Evolutionary conservation across 73 alveolate genomes (phyloP).

Genomic region (Paramecium pentaurelia): DNA sequence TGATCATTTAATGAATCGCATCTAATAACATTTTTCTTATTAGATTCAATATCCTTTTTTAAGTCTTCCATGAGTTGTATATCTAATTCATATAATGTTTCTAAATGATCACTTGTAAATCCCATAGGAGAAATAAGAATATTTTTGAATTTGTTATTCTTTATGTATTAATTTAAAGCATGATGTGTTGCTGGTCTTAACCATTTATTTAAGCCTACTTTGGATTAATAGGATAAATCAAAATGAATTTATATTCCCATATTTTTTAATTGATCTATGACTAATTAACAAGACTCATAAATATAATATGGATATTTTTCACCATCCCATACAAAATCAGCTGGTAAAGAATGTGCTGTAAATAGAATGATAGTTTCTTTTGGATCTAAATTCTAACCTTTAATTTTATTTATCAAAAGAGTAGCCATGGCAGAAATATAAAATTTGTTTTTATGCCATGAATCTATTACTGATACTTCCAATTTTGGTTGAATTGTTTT

Average conservation of each 20-base stretch:
- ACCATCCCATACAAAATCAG: slow-evolving; percentile 64
- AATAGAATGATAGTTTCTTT: slow-evolving; percentile 53
- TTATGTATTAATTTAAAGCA: background rate
- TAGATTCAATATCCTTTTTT: background rate
- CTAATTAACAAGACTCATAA: slow-evolving; percentile 48
- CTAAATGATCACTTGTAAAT: slow-evolving; percentile 78
- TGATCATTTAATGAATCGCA: slow-evolving; percentile 42
- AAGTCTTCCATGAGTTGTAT: slow-evolving; percentile 47
- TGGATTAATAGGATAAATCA: slow-evolving; percentile 68
- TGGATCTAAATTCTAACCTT: slow-evolving; percentile 40
- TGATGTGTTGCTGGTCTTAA: slow-evolving; percentile 67
- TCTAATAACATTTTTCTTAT: background rate
- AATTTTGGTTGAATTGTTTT: slow-evolving; percentile 19
- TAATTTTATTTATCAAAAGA: background rate
- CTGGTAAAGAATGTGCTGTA: slow-evolving; percentile 80
- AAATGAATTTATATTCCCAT: slow-evolving; percentile 37
- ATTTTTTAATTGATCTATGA: slow-evolving; percentile 35
- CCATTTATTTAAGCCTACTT: slow-evolving; percentile 77
- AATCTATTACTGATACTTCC: slow-evolving; percentile 63
- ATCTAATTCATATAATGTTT: slow-evolving; percentile 75
- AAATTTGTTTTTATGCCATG: slow-evolving; percentile 65
- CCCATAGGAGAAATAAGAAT: slow-evolving; percentile 73
- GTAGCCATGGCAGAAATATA: slow-evolving; percentile 62
- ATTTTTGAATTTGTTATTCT: slow-evolving; percentile 55
- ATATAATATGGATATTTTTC: slow-evolving; percentile 74